Conservation (phyloP, 352 stramenopile genomes). For the Pelagophyceae sp. region DNA sequence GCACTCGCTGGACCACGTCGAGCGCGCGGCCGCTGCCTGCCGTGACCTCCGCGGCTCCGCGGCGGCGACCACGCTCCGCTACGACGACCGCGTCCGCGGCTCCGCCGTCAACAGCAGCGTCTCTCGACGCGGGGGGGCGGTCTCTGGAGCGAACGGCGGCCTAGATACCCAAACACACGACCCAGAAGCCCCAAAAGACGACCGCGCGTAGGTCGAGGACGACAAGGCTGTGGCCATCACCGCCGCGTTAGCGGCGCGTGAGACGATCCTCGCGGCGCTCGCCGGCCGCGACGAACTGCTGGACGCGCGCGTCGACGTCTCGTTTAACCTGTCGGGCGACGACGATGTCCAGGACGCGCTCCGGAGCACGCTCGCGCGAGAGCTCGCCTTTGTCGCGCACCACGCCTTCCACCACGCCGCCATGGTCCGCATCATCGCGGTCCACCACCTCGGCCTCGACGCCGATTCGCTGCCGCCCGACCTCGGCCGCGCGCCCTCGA, state of each 20-base stretch:
- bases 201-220: too few species aligned
- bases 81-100: conserved; percentile 22
- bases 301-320: conserved; percentile 1
- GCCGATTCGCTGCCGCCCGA: conserved; percentile 43
- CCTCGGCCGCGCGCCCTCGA: conserved; percentile 58
- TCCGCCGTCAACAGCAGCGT: background rate
- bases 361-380: conserved; percentile 39
- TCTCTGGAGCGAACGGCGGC: background rate
- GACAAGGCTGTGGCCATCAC: conserved; percentile 9
- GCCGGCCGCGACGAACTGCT: conserved; percentile 32
- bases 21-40: background rate
- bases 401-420: conserved; percentile 61
- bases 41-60: background rate
- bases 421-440: conserved; percentile 54
- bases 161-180: too few species aligned
- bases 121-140: too few species aligned
- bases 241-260: conserved; percentile 26
- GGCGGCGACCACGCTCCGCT: background rate
- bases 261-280: conserved; percentile 27
- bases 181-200: too few species aligned
- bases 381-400: conserved; percentile 56
- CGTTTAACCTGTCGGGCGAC: conserved; percentile 20
- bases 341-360: conserved; percentile 38
- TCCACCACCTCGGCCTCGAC: conserved; percentile 37
- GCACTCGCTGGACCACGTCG: conserved; percentile 49